Percentiles rank a stretch among this genome's conserved stretches.
Conservation (phyloP, 129 eudicot species). For the Artemisia annua region DNA sequence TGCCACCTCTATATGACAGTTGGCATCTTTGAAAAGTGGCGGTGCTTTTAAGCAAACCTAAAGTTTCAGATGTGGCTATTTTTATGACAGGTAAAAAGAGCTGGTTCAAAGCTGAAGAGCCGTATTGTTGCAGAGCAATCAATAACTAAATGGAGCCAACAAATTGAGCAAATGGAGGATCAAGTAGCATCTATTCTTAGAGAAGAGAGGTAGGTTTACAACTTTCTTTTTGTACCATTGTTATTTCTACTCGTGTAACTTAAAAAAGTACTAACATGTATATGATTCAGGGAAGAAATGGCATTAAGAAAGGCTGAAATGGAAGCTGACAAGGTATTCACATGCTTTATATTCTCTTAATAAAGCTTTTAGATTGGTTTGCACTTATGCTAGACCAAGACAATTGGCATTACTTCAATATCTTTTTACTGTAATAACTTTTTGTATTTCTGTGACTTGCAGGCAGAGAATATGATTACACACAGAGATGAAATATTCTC, state of each 20-base stretch:
- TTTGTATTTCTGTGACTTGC: conserved; percentile 17
- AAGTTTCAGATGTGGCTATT: neutral
- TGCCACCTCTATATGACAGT: too few relatives aligned
- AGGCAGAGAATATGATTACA: conserved; percentile 94
- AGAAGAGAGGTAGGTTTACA: conserved; percentile 70
- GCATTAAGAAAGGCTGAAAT: conserved; percentile 91
- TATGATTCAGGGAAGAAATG: conserved; percentile 84
- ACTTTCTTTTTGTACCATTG: neutral
- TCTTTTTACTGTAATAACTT: conserved; percentile 1
- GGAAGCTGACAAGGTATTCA: conserved; percentile 83
- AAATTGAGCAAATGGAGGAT: conserved; percentile 89
- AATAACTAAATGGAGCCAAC: conserved; percentile 67
- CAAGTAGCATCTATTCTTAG: conserved; percentile 72
- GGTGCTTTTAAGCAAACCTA: neutral
- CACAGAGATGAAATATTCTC: conserved; percentile 85
- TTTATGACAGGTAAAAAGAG: conserved; percentile 67
- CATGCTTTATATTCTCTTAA: neutral
- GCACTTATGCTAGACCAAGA: neutral
- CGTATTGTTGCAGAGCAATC: conserved; percentile 86
- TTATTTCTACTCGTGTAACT: neutral
- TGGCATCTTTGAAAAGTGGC: neutral
- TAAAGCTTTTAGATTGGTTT: neutral
- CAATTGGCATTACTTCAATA: neutral
- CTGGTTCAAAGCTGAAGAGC: conserved; percentile 78
- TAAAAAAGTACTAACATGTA: neutral